Base-by-base conservation (phyloP, 805 yeast species). In the Sugiyamaella boreocaroliniensis region DNA sequence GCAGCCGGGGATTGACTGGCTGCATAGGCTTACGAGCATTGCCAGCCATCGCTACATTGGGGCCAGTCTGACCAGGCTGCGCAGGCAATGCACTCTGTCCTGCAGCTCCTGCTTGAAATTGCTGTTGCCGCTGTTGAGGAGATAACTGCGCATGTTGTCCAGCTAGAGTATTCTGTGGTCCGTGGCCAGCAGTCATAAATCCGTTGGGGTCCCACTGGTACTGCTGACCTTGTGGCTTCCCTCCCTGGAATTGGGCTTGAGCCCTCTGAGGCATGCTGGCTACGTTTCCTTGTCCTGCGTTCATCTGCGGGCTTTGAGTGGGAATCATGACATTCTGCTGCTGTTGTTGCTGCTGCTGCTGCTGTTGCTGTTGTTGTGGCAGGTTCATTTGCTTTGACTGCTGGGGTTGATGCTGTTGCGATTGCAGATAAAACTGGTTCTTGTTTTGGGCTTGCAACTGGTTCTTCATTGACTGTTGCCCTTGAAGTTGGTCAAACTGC, bases 1-100 rank as follows among this genome's bases (percentile, higher is more conserved):
- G 42, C 78, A 86, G 18, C 84, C 68, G 71, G 64, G 81, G 65
- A 40, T 32, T 32, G 37, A 32, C 10, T 9, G n/a, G 8, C 11
- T 10, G 37, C n/a, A 32, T 10, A 14, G 37, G 57, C 61, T 55
- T 70, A 9, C 37, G n/a, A 32, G n/a, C 10, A 32, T 10, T 32
- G 2, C n/a, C 37, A 32, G 37, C 37, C 37, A 32, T 14, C 5
- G n/a, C n/a, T 14, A 9, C n/a, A 32, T 14, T 32, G 11, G 37
- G 37, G 8, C 37, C 37, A 9, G 37, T 32, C 11, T 32, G 37
- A 4, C 37, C 37, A 14, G 37, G n/a, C 37, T 32, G 37, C 12
- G 2, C 8, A 11, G 37, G 37, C 37, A 14, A 4, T 40, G n/a
- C 43, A n/a, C 18, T 10, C 15, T 9, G 46, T 29, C 43, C 29